Percentiles rank a stretch among this genome's conserved stretches.
Conservation (phyloP, 2,329 filamentous ascomycete species). For the Nannizziopsis barbatae region DNA sequence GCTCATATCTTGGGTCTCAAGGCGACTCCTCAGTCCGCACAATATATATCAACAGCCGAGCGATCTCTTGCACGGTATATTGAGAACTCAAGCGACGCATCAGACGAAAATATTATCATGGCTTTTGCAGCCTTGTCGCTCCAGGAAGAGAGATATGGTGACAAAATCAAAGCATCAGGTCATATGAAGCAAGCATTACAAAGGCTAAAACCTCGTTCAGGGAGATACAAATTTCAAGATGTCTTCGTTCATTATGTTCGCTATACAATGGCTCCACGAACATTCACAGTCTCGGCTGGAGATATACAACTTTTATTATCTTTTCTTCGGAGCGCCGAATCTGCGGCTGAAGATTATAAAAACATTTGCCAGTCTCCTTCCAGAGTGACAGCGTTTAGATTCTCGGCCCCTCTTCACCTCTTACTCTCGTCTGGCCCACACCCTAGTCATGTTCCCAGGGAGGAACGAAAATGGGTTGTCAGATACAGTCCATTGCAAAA, state of each 20-base stretch:
- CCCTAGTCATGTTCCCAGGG: conserved; percentile 28
- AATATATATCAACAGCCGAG: conserved; percentile 22
- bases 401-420: conserved; percentile 29
- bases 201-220: conserved; percentile 23
- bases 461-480: conserved; percentile 30
- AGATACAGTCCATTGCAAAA: conserved; percentile 26
- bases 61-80: conserved; percentile 23
- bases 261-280: conserved; percentile 22
- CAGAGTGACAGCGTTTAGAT: conserved; percentile 23
- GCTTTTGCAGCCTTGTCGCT: conserved; percentile 29
- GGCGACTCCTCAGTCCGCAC: conserved; percentile 21
- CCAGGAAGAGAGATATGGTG: conserved; percentile 32
- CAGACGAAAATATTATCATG: conserved; percentile 25
- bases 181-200: conserved; percentile 26
- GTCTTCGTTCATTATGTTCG: conserved; percentile 28
- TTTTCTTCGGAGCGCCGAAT: conserved; percentile 29
- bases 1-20: conserved; percentile 20
- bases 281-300: conserved; percentile 12
- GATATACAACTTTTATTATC: conserved; percentile 24
- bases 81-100: conserved; percentile 17
- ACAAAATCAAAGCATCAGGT: conserved; percentile 19
- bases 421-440: conserved; percentile 34
- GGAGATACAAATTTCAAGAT: conserved; percentile 19
- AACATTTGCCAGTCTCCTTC: conserved; percentile 17
- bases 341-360: conserved; percentile 24